These are phyloP conservation scores for Nicotiana otophora DNA, from an alignment of 257 asterid genomes.

Conservation along the genomic window DNA sequence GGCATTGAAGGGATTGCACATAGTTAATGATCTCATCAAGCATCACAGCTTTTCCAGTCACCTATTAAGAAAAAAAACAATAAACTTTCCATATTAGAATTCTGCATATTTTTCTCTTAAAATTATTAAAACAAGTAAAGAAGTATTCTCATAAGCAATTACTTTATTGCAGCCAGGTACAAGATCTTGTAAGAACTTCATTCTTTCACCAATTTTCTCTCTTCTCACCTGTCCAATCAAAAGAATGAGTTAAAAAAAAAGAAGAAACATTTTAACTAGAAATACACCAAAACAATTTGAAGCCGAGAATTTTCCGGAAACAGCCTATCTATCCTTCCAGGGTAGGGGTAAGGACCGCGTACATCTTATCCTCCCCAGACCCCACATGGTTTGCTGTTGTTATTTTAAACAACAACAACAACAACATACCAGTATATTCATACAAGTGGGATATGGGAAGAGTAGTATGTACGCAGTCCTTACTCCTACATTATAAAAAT, in stretches of 20 bases:
- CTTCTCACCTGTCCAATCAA: slow-evolving; percentile 55
- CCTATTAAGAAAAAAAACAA: slow-evolving; percentile 24
- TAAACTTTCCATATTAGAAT: background rate
- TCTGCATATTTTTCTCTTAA: background rate
- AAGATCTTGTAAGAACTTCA: slow-evolving; percentile 85
- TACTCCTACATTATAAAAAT: too few relatives aligned
- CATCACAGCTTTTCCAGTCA: slow-evolving; percentile 96
- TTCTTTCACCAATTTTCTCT: slow-evolving; percentile 88
- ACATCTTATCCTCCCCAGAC: too few relatives aligned
- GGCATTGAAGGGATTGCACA: slow-evolving; percentile 77
- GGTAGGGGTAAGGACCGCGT: too few relatives aligned
- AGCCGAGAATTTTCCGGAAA: too few relatives aligned
- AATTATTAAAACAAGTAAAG: background rate
- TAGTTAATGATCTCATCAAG: slow-evolving; percentile 90
- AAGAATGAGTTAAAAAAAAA: background rate
- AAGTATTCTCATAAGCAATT: background rate
- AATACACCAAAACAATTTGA: background rate
- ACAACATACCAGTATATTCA: too few relatives aligned
- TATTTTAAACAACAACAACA: too few relatives aligned
- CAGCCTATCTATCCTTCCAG: fast-evolving
- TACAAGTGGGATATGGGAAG: too few relatives aligned
- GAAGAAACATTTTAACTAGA: background rate
- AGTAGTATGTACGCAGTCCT: too few relatives aligned
- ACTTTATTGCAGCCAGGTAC: slow-evolving; percentile 98
- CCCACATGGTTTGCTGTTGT: too few relatives aligned